Base-by-base conservation (phyloP, 306 rosid genomes). In the Sechiopsis laciniata region DNA sequence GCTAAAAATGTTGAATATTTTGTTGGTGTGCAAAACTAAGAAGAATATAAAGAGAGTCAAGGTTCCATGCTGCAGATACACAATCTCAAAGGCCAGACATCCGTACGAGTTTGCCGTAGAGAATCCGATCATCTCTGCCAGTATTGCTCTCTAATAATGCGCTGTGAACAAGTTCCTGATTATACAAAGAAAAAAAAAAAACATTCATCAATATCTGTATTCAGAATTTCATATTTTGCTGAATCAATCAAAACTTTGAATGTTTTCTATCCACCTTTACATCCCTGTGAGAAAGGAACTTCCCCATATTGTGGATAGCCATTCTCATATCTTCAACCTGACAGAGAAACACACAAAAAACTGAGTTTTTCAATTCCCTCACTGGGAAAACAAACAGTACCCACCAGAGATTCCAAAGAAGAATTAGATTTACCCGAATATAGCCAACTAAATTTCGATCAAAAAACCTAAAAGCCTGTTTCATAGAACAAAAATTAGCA, bases 271-370 rank as follows among this genome's bases (percentile, higher is more conserved):
- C 81, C 74, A 89, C 99, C 91, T 94, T 94, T 67, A 91, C 97
- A 85, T 94, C 97, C 85, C 95, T 86, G 84, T 89, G 95, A 8
- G 99, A 89, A 17, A 89, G 89, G 80, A 94, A 94, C 82, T 87
- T 89, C 64, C 99, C 96, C 80, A 91, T 75, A 82, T 83, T 91
- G 84, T 91, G 97, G 72, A 94, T 78, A 26, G 91, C 48, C 81
- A 84, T 68, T 72, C 99, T 85, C 97, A 94, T 76, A 81, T 94
- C 99, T 86, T 94, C 99, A 75, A 94, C 99, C 99, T 94, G 86
- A 40, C 81, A 70, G 32, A 51, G n/a, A 6, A 26, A 29, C 45
- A 2, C 53, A 16, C 37, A 54, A 51, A 75, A 77, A 61, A 72
- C 71, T 20, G 8, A 65, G 21, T 46, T 65, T 46, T 65, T 71